phyloP scores from a whole-genome alignment of 164 flowering plant genomes.

The Liriodendron chinense region DNA sequence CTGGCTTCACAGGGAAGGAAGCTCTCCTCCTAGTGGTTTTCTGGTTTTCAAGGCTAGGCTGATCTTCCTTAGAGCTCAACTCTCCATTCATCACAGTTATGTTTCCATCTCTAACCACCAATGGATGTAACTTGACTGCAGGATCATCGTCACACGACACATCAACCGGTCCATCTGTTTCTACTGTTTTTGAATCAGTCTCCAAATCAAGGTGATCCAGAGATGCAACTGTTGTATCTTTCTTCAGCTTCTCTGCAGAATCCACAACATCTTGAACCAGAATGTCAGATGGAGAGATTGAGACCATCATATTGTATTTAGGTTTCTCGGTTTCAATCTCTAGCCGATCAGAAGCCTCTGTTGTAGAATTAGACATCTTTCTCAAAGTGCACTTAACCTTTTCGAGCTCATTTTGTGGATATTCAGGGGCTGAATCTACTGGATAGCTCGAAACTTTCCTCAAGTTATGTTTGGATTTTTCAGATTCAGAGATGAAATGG shows the following conservation, averaged over 20 bases:
- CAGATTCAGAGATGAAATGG: slow-evolving; percentile 44
- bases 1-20: slow-evolving; percentile 59
- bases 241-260: slow-evolving; percentile 35
- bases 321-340: slow-evolving; percentile 48
- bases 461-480: slow-evolving; percentile 49
- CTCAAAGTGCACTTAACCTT: slow-evolving; percentile 67
- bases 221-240: slow-evolving; percentile 20
- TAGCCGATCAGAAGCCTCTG: slow-evolving; percentile 31
- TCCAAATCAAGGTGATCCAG: slow-evolving; percentile 1
- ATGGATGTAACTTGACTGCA: slow-evolving; percentile 26
- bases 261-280: slow-evolving; percentile 10
- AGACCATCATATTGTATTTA: slow-evolving; percentile 31
- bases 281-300: slow-evolving; percentile 22
- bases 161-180: slow-evolving; percentile 17
- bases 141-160: slow-evolving; percentile 19
- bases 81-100: slow-evolving; percentile 34
- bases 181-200: slow-evolving; percentile 14
- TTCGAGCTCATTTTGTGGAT: slow-evolving; percentile 66
- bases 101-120: slow-evolving; percentile 33
- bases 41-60: slow-evolving; percentile 34
- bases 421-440: slow-evolving; percentile 43
- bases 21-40: slow-evolving; percentile 47
- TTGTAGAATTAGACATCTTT: slow-evolving; percentile 47
- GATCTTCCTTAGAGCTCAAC: slow-evolving; percentile 41
- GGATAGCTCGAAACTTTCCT: slow-evolving; percentile 44